Conservation (phyloP, 1,139 yeast species). For the Pichia sp. region DNA sequence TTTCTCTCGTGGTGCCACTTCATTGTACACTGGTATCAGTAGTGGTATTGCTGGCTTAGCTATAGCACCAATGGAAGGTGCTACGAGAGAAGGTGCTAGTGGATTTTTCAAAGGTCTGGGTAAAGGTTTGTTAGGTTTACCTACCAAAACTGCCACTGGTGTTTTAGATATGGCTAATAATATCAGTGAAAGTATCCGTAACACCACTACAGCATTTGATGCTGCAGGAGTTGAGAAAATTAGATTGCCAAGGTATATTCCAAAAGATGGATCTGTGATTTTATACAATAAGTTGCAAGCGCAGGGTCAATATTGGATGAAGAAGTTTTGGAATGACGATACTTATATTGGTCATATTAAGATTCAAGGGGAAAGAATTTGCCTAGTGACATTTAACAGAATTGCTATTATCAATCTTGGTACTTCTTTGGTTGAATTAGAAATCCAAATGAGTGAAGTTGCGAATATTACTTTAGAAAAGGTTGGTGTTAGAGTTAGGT, state of each 20-base stretch:
- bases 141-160: constrained; percentile 96
- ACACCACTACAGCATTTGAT: constrained; percentile 88
- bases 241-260: constrained; percentile 71
- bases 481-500: constrained; percentile 67
- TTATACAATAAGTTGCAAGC: constrained; percentile 81
- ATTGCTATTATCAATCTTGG: constrained; percentile 67
- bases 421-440: constrained; percentile 57
- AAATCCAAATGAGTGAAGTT: constrained; percentile 51
- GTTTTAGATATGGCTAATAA: constrained; percentile 87
- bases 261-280: constrained; percentile 60
- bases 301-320: constrained; percentile 91
- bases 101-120: constrained; percentile 95
- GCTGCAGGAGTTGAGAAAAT: constrained; percentile 72
- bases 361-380: constrained; percentile 68
- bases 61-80: constrained; percentile 84
- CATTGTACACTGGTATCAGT: constrained; percentile 77
- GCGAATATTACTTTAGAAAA: constrained; percentile 67
- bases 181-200: constrained; percentile 88
- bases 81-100: constrained; percentile 71
- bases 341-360: constrained; percentile 38
- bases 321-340: constrained; percentile 30
- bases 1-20: constrained; percentile 77
- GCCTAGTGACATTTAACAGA: constrained; percentile 66
- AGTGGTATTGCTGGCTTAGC: constrained; percentile 92
- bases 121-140: constrained; percentile 88